A percentile compares a stretch with the other conserved stretches of the same genome.
These are phyloP conservation scores for Grosmannia serpens DNA, from an alignment of 2,329 filamentous ascomycete species.

Conservation along the genomic window DNA sequence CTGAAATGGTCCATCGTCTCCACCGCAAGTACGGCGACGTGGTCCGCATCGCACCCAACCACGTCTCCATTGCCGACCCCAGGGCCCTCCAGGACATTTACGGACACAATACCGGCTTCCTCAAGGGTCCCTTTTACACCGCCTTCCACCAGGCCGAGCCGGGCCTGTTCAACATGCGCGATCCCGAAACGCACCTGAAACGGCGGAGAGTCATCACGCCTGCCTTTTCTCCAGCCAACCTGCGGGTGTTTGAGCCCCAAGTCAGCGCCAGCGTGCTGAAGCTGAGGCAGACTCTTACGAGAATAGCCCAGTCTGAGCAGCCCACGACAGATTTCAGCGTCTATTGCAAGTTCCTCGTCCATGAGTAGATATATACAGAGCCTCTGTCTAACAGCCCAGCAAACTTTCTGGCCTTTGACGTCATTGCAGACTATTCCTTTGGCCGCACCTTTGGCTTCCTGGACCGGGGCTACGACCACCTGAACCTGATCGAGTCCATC, in stretches of 20 bases:
- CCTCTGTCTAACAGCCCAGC: background rate
- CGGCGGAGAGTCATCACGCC: background rate
- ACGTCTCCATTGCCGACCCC: background rate
- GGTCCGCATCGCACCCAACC: background rate
- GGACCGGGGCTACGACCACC: background rate
- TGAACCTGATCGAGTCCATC: background rate
- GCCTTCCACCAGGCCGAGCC: background rate
- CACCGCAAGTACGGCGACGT: background rate
- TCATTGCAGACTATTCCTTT: background rate
- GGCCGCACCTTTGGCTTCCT: background rate
- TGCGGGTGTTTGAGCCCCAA: background rate
- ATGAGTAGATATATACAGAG: background rate
- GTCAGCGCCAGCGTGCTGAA: background rate
- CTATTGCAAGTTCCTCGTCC: background rate
- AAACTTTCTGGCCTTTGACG: background rate
- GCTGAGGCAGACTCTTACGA: background rate
- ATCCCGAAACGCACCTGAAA: background rate
- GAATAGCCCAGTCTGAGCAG: background rate
- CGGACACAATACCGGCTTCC: background rate
- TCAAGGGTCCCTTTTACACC: background rate
- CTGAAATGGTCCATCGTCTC: background rate
- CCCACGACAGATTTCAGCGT: background rate
- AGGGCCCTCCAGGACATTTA: background rate
- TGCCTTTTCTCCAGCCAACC: background rate
- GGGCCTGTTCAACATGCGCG: background rate